A percentile compares a stretch with the other conserved stretches of the same genome.
Evolutionary conservation across 768 basidiomycete species (phyloP).

Genomic region (Kwoniella pini): DNA sequence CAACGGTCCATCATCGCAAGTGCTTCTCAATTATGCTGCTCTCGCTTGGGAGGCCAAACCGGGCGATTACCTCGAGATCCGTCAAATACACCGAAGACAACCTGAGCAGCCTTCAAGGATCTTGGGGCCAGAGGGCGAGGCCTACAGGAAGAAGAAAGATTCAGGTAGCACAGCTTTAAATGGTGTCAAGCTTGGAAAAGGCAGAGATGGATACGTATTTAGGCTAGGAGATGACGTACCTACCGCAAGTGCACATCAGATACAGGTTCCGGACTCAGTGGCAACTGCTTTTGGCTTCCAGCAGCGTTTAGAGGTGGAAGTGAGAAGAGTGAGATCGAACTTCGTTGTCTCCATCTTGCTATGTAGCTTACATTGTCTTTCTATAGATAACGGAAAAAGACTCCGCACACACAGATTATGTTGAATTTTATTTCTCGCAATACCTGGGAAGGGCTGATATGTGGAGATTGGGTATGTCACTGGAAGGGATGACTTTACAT

Average conservation of each 20-base stretch:
- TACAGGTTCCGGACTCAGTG: slow-evolving; percentile 45
- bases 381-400: slow-evolving; percentile 60
- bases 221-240: slow-evolving; percentile 39
- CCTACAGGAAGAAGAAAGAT: slow-evolving; percentile 57
- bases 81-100: slow-evolving; percentile 24
- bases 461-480: slow-evolving; percentile 85
- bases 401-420: slow-evolving; percentile 51
- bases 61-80: slow-evolving; percentile 47
- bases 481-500: slow-evolving; percentile 79
- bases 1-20: slow-evolving; percentile 18
- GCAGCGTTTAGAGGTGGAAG: slow-evolving; percentile 39
- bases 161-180: slow-evolving; percentile 38
- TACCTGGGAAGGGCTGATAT: slow-evolving; percentile 95
- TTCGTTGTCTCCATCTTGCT: not conserved
- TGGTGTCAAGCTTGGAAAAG: slow-evolving; percentile 25
- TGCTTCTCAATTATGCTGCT: slow-evolving; percentile 35
- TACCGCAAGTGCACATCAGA: slow-evolving; percentile 35
- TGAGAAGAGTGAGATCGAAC: slow-evolving; percentile 30
- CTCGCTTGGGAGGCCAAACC: slow-evolving; percentile 34
- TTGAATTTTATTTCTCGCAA: slow-evolving; percentile 90
- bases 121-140: slow-evolving; percentile 59
- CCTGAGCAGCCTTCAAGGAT: not conserved
- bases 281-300: slow-evolving; percentile 44
- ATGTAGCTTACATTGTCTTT: not conserved
- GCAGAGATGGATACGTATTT: slow-evolving; percentile 46